Conservation (phyloP, 1,284 basidiomycete species). For the Cutaneotrichosporon mucoides region DNA sequence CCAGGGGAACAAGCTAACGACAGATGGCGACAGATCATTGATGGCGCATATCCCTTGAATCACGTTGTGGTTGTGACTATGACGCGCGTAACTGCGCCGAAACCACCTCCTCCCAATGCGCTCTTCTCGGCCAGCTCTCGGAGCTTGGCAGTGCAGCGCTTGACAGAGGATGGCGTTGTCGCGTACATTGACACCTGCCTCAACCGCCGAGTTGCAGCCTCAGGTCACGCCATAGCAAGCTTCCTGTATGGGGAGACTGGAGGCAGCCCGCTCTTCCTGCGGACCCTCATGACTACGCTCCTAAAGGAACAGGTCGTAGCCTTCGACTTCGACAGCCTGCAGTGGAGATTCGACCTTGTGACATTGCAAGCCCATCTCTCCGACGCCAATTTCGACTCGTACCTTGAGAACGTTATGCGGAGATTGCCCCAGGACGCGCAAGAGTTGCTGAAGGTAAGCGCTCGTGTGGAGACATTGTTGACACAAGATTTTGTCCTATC, state of each 20-base stretch:
- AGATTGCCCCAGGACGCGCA: constrained; percentile 22
- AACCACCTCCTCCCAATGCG: neutral
- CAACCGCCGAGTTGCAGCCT: constrained; percentile 13
- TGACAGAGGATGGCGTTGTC: constrained; percentile 27
- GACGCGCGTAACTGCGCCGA: neutral
- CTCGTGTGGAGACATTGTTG: neutral
- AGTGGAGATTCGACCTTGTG: constrained; percentile 30
- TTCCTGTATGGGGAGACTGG: constrained; percentile 32
- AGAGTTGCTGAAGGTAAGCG: constrained; percentile 23
- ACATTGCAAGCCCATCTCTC: constrained; percentile 30
- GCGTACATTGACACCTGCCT: constrained; percentile 25
- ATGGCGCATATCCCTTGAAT: constrained; percentile 18
- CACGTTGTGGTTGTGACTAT: constrained; percentile 32
- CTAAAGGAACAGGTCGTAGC: constrained; percentile 29
- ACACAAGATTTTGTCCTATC: constrained; percentile 26
- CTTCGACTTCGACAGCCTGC: constrained; percentile 29
- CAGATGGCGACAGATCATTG: constrained; percentile 26
- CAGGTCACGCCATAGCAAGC: constrained; percentile 18
- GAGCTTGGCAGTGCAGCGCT: constrained; percentile 15
- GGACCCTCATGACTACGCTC: constrained; percentile 28
- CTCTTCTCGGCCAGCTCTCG: constrained; percentile 9
- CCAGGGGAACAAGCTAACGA: neutral
- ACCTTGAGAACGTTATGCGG: constrained; percentile 25
- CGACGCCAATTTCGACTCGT: constrained; percentile 31
- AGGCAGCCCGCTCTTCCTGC: constrained; percentile 31